A percentile compares a stretch with the other conserved stretches of the same genome.
phyloP scores from a whole-genome alignment of 169 alveolate genomes.

The Eimeria falciformis region DNA sequence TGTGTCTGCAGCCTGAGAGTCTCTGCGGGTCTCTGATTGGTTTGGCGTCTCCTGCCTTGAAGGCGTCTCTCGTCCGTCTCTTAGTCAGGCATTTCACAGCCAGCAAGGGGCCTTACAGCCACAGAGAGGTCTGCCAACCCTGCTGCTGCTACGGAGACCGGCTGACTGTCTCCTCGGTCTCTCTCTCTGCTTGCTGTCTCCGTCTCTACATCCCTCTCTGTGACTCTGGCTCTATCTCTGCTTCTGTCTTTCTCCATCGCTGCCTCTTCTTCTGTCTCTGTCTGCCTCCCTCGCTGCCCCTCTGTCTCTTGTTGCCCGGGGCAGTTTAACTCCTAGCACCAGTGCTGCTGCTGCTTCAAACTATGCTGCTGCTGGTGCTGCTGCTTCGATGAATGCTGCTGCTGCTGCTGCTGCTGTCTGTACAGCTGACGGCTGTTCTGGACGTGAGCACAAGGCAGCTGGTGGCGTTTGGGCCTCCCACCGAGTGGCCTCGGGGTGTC shows the following conservation, averaged over 20 bases:
- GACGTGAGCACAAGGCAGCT: neutral
- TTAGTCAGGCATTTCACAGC: neutral
- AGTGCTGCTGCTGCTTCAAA: neutral
- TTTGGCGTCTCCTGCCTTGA: neutral
- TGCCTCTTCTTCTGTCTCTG: too few relatives aligned
- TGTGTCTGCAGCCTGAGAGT: too few relatives aligned
- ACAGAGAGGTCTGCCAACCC: neutral
- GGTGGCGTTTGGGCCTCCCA: neutral
- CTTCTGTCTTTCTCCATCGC: neutral
- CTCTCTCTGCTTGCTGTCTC: too few relatives aligned
- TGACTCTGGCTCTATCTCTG: neutral
- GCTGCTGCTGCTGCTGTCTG: conserved; percentile 1
- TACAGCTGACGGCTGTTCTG: neutral
- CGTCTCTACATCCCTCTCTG: too few relatives aligned
- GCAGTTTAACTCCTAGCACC: neutral
- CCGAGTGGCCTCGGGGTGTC: conserved; percentile 16
- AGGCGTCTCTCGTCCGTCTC: neutral
- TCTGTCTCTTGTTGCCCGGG: neutral
- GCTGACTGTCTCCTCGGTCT: too few relatives aligned
- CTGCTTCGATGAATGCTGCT: neutral
- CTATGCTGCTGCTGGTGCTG: conserved; percentile 9
- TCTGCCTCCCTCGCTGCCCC: neutral
- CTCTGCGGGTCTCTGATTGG: neutral
- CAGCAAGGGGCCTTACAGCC: neutral
- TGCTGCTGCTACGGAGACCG: too few relatives aligned